Conservation (phyloP, 768 basidiomycete genomes). For the Megacollybia marginata region DNA sequence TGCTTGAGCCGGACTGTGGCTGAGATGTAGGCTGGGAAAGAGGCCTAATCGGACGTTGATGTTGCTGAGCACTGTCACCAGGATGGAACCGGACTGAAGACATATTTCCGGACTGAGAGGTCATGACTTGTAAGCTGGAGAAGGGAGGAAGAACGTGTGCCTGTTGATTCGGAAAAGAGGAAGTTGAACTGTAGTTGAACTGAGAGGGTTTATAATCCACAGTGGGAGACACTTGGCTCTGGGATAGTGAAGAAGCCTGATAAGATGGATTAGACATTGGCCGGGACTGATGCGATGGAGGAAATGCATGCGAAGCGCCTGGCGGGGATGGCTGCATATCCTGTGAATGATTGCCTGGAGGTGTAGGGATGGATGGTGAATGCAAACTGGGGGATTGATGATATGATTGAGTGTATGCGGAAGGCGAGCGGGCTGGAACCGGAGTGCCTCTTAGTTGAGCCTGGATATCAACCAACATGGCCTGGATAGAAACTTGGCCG, state of each 20-base stretch:
- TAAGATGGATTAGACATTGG: constrained; percentile 2
- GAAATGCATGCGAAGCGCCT: constrained; percentile 19
- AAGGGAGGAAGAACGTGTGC: constrained; percentile 63
- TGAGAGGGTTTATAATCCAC: constrained; percentile 3
- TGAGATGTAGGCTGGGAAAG: constrained; percentile 14
- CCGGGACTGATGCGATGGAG: constrained; percentile 13
- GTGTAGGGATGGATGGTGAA: constrained; percentile 48
- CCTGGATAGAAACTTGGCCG: constrained; percentile 70
- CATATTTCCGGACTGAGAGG: constrained; percentile 33
- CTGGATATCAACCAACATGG: constrained; percentile 73
- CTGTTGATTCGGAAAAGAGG: constrained; percentile 16
- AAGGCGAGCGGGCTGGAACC: constrained; percentile 54
- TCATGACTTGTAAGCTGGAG: constrained; percentile 59
- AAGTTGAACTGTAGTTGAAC: not conserved
- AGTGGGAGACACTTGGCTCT: constrained; percentile 1
- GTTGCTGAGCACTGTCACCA: constrained; percentile 29
- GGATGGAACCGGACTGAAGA: constrained; percentile 56
- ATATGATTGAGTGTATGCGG: constrained; percentile 46
- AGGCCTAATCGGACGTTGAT: constrained; percentile 14
- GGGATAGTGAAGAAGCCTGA: not conserved
- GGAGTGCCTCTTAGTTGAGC: constrained; percentile 61
- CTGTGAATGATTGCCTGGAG: constrained; percentile 35
- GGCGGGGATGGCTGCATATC: constrained; percentile 34
- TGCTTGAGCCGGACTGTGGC: constrained; percentile 35
- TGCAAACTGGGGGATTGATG: constrained; percentile 64